Conservation (phyloP, 768 basidiomycete genomes). For the Hemileccinum impolitum region DNA sequence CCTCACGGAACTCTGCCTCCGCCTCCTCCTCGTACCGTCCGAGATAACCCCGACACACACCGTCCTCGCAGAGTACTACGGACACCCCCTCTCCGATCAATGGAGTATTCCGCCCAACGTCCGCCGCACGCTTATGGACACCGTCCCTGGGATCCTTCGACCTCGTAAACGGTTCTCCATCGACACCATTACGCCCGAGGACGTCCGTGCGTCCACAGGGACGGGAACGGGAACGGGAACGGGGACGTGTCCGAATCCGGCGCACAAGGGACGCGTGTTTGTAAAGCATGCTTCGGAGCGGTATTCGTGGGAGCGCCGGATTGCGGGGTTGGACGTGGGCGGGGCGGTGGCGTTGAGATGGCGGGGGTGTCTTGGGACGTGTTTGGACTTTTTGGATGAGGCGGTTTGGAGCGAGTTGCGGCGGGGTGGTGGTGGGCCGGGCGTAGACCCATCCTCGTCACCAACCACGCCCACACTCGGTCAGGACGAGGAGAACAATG, state of each 20-base stretch:
- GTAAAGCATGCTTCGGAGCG: constrained; percentile 58
- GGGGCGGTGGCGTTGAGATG: constrained; percentile 58
- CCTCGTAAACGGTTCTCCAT: constrained; percentile 20
- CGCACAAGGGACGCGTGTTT: constrained; percentile 38
- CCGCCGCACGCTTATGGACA: constrained; percentile 23
- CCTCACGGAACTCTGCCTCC: constrained; percentile 38
- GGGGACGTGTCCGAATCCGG: constrained; percentile 49
- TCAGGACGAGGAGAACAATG: constrained; percentile 1
- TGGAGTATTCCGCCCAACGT: constrained; percentile 27
- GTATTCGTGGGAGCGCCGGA: constrained; percentile 57
- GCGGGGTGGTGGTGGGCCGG: background rate
- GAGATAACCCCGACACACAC: constrained; percentile 4
- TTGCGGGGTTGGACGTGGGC: constrained; percentile 52
- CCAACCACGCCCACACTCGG: too few relatives aligned
- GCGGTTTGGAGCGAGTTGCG: background rate
- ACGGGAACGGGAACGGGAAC: constrained; percentile 28
- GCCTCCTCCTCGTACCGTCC: constrained; percentile 33
- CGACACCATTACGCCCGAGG: constrained; percentile 4
- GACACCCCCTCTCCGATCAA: constrained; percentile 29
- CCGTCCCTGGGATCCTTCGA: constrained; percentile 28
- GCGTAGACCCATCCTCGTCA: background rate
- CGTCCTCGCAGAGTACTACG: constrained; percentile 24
- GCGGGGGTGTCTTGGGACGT: constrained; percentile 64
- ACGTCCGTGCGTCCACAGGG: background rate
- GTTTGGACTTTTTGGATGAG: constrained; percentile 55